Evolutionary conservation across 2,329 filamentous ascomycete genomes (phyloP), one percentile per base, ranked within the genome.

Genomic region (Neonectria coccinea): DNA sequence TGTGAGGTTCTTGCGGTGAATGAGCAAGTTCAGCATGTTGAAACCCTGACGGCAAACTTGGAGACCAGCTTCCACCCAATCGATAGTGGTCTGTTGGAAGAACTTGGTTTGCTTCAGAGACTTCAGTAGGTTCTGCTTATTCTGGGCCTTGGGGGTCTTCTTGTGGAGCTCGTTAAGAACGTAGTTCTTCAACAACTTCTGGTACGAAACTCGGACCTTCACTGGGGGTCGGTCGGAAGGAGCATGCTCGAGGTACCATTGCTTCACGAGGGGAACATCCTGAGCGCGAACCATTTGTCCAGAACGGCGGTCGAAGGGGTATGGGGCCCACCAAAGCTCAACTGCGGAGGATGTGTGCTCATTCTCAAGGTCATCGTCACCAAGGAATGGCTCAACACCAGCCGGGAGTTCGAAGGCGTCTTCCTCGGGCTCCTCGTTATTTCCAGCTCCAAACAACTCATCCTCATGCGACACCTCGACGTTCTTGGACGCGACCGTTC

Each of bases 71-170:
- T 99, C 96, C 45, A 99, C 96, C 96, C 96, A 99, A 78, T 99
- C 96, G 68, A 99, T 98, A 9, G 93, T 97, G 3, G 96, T 99
- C 80, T 98, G 96, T 80, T 99, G 97, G 86, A 99, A 99, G 83
- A 99, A 99, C 76, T 99, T 99, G 52, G 96, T 99, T 71, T 93
- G 90, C 80, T 97, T 98, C 70, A 99, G 81, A 9, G 93, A 97
- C 73, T 89, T 89, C 77, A 98, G 87, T 62, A 99, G 81, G 74
- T 97, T 93, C 76, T 99, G 96, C 77, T 95, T 97, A 82, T 94
- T 97, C 71, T 97, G 91, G 4, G 96, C 93, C 84, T 99, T 98
- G 7, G 95, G 93, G 70, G 92, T 93, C 81, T 94, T 97, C 83
- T 95, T 97, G 80, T 99, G 97, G 51, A 99, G 85, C 80, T 98